These are phyloP conservation scores for Umbelopsis sp. DNA, from an alignment of 192 early-diverging fungal genomes.

Conservation along the genomic window DNA sequence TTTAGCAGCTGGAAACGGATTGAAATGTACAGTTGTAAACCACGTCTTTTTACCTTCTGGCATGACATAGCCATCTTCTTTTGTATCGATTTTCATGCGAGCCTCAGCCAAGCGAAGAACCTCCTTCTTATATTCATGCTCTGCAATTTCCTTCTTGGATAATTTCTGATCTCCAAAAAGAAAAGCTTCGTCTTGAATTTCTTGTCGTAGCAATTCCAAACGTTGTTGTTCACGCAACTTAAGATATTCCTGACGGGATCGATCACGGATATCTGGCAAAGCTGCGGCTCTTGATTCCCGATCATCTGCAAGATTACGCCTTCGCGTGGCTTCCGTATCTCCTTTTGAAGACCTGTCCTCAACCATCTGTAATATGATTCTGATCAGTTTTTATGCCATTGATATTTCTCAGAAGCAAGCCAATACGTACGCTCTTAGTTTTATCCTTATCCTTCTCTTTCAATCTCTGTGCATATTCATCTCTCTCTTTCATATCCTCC, in stretches of 20 bases:
- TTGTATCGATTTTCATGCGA: constrained; percentile 75
- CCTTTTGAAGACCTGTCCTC: constrained; percentile 72
- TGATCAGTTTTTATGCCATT: background rate
- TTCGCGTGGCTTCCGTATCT: constrained; percentile 64
- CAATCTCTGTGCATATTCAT: constrained; percentile 86
- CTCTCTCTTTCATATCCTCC: constrained; percentile 83
- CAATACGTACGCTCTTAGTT: constrained; percentile 63
- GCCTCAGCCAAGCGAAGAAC: constrained; percentile 85
- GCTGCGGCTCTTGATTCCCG: constrained; percentile 66
- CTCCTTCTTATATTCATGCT: constrained; percentile 84
- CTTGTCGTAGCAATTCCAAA: constrained; percentile 72
- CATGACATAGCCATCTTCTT: constrained; percentile 84
- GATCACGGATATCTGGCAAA: constrained; percentile 78
- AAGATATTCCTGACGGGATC: constrained; percentile 91
- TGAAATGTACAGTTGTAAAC: background rate
- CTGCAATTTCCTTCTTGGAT: constrained; percentile 73
- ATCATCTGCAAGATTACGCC: constrained; percentile 86
- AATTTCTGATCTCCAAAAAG: constrained; percentile 77
- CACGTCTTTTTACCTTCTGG: constrained; percentile 55
- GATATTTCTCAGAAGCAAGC: constrained; percentile 24
- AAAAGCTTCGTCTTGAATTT: constrained; percentile 87
- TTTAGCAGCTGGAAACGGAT: constrained; percentile 16
- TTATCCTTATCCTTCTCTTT: constrained; percentile 81
- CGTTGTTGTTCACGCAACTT: constrained; percentile 83
- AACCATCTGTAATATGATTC: constrained; percentile 42